Conservation (phyloP, 345 rosid species). For the Carallia brachiata region DNA sequence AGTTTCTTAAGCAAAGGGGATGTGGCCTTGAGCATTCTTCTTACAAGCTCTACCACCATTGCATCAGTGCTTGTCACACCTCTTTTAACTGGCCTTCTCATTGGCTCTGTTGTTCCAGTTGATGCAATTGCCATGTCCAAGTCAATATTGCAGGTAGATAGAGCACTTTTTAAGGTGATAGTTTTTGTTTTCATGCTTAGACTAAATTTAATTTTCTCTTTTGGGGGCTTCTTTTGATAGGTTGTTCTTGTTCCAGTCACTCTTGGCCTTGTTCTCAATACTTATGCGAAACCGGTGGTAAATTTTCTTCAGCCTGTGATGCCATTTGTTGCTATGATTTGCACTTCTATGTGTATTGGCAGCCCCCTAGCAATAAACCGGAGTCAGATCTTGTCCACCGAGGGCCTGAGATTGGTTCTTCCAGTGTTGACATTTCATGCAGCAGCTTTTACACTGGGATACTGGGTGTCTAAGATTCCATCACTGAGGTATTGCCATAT, state of each 20-base stretch:
- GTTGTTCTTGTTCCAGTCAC: constrained; percentile 86
- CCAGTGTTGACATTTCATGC: constrained; percentile 80
- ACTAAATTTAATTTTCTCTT: constrained; percentile 3
- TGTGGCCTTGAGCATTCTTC: constrained; percentile 90
- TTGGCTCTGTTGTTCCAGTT: constrained; percentile 92
- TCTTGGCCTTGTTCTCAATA: constrained; percentile 79
- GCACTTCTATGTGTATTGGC: constrained; percentile 86
- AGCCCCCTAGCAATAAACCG: constrained; percentile 89
- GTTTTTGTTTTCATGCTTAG: constrained; percentile 4
- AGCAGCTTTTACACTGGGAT: constrained; percentile 71
- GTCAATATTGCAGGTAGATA: constrained; percentile 82
- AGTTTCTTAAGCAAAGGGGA: constrained; percentile 81
- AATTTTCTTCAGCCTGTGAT: constrained; percentile 65
- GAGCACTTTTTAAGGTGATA: constrained; percentile 4
- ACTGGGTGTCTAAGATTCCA: constrained; percentile 83
- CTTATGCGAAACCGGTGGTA: constrained; percentile 84
- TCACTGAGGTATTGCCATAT: constrained; percentile 51
- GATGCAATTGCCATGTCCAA: constrained; percentile 95
- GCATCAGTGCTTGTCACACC: constrained; percentile 74
- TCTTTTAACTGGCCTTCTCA: constrained; percentile 63
- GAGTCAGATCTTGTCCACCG: constrained; percentile 65
- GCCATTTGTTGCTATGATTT: constrained; percentile 93
- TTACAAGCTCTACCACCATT: constrained; percentile 77
- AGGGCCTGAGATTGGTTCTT: constrained; percentile 67
- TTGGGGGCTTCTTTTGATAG: constrained; percentile 32